A percentile compares a stretch with the other conserved stretches of the same genome.
phyloP scores from a whole-genome alignment of 2,329 filamentous ascomycete genomes.

The Zymoseptoria pseudotritici region DNA sequence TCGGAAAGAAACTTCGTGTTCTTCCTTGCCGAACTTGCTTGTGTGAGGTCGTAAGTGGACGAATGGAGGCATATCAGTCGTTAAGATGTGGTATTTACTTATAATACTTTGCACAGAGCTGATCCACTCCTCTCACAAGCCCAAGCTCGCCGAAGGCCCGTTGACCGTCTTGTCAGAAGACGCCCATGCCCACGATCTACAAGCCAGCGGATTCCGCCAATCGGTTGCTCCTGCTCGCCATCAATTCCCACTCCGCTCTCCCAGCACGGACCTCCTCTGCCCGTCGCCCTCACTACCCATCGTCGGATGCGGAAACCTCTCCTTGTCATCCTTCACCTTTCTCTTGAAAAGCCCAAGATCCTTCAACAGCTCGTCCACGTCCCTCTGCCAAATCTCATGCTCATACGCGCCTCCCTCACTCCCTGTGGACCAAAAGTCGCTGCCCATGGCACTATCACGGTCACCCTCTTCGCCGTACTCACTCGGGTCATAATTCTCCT shows the following conservation, averaged over 20 bases:
- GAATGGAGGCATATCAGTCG: too few relatives aligned
- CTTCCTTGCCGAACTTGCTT: too few relatives aligned
- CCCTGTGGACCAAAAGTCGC: conserved; percentile 40
- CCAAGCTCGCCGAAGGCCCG: too few relatives aligned
- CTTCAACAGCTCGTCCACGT: conserved; percentile 74
- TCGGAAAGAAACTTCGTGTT: too few relatives aligned
- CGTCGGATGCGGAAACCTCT: conserved; percentile 44
- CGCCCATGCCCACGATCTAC: too few relatives aligned
- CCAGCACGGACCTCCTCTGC: background rate
- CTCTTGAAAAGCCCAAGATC: conserved; percentile 73
- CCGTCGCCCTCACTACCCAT: background rate
- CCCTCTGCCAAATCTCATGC: conserved; percentile 55
- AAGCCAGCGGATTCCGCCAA: too few relatives aligned
- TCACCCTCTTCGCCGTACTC: conserved; percentile 50
- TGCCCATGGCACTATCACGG: conserved; percentile 51
- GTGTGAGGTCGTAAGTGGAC: too few relatives aligned
- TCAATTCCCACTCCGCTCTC: background rate
- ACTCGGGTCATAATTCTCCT: conserved; percentile 15
- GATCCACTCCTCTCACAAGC: too few relatives aligned
- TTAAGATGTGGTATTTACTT: too few relatives aligned
- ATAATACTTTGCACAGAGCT: too few relatives aligned
- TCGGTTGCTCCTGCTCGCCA: too few relatives aligned
- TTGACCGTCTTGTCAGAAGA: too few relatives aligned
- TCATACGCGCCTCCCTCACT: conserved; percentile 42
- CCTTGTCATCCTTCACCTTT: conserved; percentile 78